Evolutionary conservation across 495 filamentous ascomycete species (phyloP), one percentile per base, ranked within the genome.

Genomic region (Neurospora cerealis): DNA sequence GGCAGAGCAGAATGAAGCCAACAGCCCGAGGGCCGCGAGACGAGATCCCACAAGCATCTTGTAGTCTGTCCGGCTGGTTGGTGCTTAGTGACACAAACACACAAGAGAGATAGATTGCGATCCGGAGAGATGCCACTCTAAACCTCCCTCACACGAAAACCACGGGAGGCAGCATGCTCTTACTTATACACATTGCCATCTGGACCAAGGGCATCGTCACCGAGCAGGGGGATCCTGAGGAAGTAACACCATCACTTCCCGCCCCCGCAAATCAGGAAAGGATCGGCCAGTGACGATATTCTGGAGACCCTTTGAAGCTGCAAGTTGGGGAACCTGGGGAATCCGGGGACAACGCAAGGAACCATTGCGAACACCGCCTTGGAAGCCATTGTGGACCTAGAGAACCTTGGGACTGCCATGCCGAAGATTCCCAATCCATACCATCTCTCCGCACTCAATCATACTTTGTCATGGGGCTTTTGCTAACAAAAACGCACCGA

Each of bases 21-120:
- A 41, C 40, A 79, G 70, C 39, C 74, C 73, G 72, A 79, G 71
- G 46, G 71, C 69, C 19, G 73, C 37, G 48, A 78, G 70, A 69
- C 34, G 74, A 21, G 73, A 54, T 15, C 70, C 72, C 46, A 74
- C 69, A 66, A 34, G 54, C 77, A 77, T 77, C 32, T 40, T 66
- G 70, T 69, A 72, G 28, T 44, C 69, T 71, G 24, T 41, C 62
- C 28, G 54, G 54, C 54, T 19, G 54, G 28, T 66, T 66, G 24
- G 28, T 34, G 28, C 28, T 66, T 66, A 28, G 54, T 66, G 15
- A 19, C 54, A 34, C 54, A 34, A 19, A 66, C 28, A 34, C 54
- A 19, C 54, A 66, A 34, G 28, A 34, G 28, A 36, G 2, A 36
- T 34, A 66, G 15, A 66, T 3, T 66, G 54, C 7, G 28, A 34